Conservation (phyloP, 1,139 yeast species). For the Taphrina communis region DNA sequence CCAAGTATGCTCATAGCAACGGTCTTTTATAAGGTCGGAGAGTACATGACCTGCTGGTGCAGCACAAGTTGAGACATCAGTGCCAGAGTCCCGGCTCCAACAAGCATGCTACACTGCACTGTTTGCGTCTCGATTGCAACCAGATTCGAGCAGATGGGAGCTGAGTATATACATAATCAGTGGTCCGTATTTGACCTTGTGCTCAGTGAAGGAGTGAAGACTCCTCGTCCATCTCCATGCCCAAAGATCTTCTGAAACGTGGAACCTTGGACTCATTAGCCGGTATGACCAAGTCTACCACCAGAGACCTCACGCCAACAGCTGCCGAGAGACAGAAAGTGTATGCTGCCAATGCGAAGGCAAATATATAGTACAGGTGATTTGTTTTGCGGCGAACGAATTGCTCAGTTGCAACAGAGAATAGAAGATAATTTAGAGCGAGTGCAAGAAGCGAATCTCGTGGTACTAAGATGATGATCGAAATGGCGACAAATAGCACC, state of each 20-base stretch:
- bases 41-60: no score
- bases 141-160: no score
- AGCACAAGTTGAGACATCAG: no score
- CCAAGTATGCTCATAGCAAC: no score
- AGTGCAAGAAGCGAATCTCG: constrained; percentile 30
- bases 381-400: constrained; percentile 1
- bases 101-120: no score
- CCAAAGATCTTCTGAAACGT: constrained; percentile 16
- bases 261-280: constrained; percentile 14
- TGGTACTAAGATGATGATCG: not conserved
- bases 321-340: constrained; percentile 12
- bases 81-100: no score
- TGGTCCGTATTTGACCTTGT: not conserved
- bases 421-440: constrained; percentile 19
- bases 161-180: no score
- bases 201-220: not conserved
- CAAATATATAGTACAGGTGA: constrained; percentile 4
- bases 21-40: no score
- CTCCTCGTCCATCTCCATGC: constrained; percentile 5
- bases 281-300: no score
- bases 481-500: not conserved
- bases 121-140: no score
- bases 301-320: constrained; percentile 9
- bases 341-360: constrained; percentile 17
- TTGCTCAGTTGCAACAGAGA: constrained; percentile 32